Evolutionary conservation across 345 rosid genomes (phyloP), one percentile per base, ranked within the genome.

Genomic region (Eucalyptus erythrocorys): DNA sequence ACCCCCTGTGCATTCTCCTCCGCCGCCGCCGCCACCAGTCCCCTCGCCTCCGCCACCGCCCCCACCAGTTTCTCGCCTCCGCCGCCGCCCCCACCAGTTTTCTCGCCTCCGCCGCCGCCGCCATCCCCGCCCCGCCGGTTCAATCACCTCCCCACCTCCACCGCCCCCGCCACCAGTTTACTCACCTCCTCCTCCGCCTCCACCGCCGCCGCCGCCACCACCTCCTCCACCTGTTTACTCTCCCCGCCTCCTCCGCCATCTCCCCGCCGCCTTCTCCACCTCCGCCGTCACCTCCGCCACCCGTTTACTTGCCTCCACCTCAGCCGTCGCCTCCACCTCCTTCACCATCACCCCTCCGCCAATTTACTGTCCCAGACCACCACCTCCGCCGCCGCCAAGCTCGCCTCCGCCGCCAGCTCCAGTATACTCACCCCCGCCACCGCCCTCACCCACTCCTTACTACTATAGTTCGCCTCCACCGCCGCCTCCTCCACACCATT

Each of bases 131-230:
- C 95, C 91, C 92, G 7, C 88, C 90, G 2, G 71, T 84, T 1
- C 85, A 55, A 49, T 55, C 91, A 2, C 90, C 92, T 1, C 89
- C 93, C 92, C 95, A 0, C 93, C 95, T 1, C 91, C 93, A 1
- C 91, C 93, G 19, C 89, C 92, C 2, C 91, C 96, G 19, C 93
- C 96, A 2, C 95, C 94, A 27, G 91, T 91, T 0, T 89, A 89
- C 86, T 92, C 95, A 1, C 91, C 95, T 0, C 94, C 94, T 0
- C 94, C 94, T 1, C 94, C 96, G 0, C 92, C 93, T 4, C 89
- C 82, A 32, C 92, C 94, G 0, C 89, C 94, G 1, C 90, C 92
- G 3, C 92, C 89, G 1, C 92, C 94, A 0, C 89, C 94, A 1
- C 90, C 92, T 2, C 93, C 91, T 1, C 88, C 91, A 7, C 89